These are phyloP conservation scores for Lasiodiplodia sp. DNA, from an alignment of 2,329 filamentous ascomycete genomes.

Conservation along the genomic window DNA sequence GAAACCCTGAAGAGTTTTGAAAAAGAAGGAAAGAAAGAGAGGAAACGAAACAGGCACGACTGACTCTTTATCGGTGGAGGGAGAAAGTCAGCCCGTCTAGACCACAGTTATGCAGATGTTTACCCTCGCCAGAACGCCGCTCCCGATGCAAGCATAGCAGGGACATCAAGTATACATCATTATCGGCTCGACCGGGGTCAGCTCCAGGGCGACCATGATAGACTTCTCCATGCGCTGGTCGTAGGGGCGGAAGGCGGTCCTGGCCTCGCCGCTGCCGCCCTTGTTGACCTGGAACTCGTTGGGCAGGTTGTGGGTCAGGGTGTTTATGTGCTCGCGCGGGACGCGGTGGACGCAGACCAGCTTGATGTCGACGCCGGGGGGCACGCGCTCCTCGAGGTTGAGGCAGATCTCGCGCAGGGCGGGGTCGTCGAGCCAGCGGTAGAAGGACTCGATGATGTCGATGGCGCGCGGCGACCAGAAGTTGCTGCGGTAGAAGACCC, in stretches of 20 bases:
- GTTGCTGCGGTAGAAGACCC: slow-evolving; percentile 42
- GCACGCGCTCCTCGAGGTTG: slow-evolving; percentile 40
- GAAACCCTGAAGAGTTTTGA: neutral
- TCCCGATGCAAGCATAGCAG: neutral
- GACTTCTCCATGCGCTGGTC: slow-evolving; percentile 31
- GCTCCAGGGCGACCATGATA: slow-evolving; percentile 26
- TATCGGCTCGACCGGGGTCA: slow-evolving; percentile 23
- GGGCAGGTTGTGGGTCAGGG: slow-evolving; percentile 60
- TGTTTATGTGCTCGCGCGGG: slow-evolving; percentile 53
- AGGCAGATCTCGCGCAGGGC: slow-evolving; percentile 46
- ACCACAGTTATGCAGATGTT: slow-evolving; percentile 3
- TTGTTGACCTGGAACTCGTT: slow-evolving; percentile 55
- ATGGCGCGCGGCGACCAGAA: slow-evolving; percentile 30
- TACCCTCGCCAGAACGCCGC: neutral
- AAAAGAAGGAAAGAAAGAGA: neutral
- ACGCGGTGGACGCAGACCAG: slow-evolving; percentile 47
- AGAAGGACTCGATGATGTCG: slow-evolving; percentile 40
- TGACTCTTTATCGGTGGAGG: neutral
- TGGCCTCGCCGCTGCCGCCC: slow-evolving; percentile 38
- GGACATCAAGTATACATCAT: slow-evolving; percentile 4
- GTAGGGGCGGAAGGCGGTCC: slow-evolving; percentile 43
- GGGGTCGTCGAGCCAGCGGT: slow-evolving; percentile 47
- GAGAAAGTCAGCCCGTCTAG: neutral
- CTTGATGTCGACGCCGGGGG: slow-evolving; percentile 40
- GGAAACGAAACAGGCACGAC: neutral